Conservation (phyloP, 139 green algal species). For the Raphidocelis subcapitata region DNA sequence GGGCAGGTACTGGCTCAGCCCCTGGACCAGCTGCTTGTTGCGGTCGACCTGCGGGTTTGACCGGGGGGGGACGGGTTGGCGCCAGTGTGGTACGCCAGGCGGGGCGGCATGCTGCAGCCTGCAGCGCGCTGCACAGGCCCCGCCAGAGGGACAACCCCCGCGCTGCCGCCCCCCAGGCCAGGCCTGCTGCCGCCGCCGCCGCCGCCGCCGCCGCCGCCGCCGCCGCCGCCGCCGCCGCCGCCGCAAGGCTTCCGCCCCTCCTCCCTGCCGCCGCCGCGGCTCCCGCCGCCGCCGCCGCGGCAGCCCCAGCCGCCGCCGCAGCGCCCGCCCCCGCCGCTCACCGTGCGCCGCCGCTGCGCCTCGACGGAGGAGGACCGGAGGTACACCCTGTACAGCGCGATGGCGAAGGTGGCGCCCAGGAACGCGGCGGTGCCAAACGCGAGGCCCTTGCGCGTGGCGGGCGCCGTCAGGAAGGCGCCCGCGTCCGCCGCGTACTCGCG, state of each 20-base stretch:
- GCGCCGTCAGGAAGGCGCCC: conserved; percentile 15
- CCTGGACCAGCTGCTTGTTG: conserved; percentile 76
- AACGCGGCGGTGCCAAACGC: conserved; percentile 15
- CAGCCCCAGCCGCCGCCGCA: not conserved
- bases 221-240: no score
- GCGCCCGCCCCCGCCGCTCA: conserved; percentile 31
- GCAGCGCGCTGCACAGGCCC: not conserved
- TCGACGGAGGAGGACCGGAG: conserved; percentile 43
- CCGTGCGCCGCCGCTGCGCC: conserved; percentile 55
- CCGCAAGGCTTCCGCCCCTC: no score
- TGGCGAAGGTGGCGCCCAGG: conserved; percentile 47
- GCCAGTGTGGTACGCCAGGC: not conserved
- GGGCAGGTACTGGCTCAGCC: conserved; percentile 75
- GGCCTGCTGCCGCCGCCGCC: no score
- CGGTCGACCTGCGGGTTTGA: conserved; percentile 51
- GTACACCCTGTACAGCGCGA: conserved; percentile 44
- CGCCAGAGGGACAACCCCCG: not conserved
- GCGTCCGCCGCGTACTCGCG: conserved; percentile 1
- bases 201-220: no score
- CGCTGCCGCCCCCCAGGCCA: no score
- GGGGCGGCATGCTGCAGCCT: not conserved
- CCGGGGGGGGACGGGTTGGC: not conserved
- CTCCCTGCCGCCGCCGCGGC: not conserved
- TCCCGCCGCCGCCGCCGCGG: not conserved
- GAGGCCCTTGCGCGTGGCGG: conserved; percentile 18